Conservation (phyloP, 2,329 filamentous ascomycete genomes). For the Rutstroemia sp. region DNA sequence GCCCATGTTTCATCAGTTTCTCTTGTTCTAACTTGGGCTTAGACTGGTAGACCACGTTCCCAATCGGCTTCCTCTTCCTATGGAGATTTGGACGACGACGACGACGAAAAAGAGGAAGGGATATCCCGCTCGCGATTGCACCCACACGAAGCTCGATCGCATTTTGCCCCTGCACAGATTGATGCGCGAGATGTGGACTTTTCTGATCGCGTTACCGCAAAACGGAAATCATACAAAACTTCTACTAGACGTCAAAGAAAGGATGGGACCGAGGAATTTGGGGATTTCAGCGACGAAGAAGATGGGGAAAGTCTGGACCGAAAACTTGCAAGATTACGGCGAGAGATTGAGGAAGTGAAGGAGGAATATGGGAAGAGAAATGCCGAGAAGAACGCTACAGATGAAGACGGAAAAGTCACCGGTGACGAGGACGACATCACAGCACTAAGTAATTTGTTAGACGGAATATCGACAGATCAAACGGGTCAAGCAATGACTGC, state of each 20-base stretch:
- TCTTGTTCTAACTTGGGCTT: slow-evolving; percentile 7
- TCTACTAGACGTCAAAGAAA: slow-evolving; percentile 60
- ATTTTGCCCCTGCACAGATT: slow-evolving; percentile 69
- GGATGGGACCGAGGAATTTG: slow-evolving; percentile 59
- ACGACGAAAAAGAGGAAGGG: slow-evolving; percentile 54
- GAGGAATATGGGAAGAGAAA: slow-evolving; percentile 50
- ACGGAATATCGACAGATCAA: slow-evolving; percentile 47
- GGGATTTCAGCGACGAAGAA: slow-evolving; percentile 69
- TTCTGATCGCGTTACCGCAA: slow-evolving; percentile 77
- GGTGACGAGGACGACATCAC: slow-evolving; percentile 50
- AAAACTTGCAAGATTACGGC: slow-evolving; percentile 73
- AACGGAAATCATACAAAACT: slow-evolving; percentile 76
- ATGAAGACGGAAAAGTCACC: slow-evolving; percentile 27
- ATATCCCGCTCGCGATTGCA: slow-evolving; percentile 73
- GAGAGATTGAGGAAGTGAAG: slow-evolving; percentile 70
- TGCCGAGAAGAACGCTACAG: slow-evolving; percentile 37
- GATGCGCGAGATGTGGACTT: slow-evolving; percentile 78
- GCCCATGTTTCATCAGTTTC: not conserved
- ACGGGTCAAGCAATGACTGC: slow-evolving; percentile 11
- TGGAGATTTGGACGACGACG: slow-evolving; percentile 53
- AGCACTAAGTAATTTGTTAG: slow-evolving; percentile 64
- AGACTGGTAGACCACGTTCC: slow-evolving; percentile 41
- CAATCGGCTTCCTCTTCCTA: slow-evolving; percentile 47
- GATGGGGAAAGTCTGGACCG: slow-evolving; percentile 69
- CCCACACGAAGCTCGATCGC: slow-evolving; percentile 69